Evolutionary conservation across 2,329 filamentous ascomycete genomes (phyloP).

Genomic region (Penicillium sp.): DNA sequence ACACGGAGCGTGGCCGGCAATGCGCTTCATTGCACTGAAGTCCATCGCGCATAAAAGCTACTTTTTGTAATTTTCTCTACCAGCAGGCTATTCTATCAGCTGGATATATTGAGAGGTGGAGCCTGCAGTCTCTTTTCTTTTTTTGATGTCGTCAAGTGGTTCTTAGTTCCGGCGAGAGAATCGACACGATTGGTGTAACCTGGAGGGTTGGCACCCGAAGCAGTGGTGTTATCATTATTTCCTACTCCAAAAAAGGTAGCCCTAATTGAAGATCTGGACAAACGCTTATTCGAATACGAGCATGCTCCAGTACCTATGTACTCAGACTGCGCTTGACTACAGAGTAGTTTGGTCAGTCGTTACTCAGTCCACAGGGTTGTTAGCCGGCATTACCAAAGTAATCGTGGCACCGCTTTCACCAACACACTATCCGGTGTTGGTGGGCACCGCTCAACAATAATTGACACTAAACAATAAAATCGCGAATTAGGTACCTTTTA

Average conservation of each 20-base stretch:
- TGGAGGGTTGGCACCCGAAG: not conserved
- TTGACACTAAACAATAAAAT: too few relatives aligned
- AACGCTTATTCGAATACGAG: not conserved
- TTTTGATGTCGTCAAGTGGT: not conserved
- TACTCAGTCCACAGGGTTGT: too few relatives aligned
- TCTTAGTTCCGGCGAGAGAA: not conserved
- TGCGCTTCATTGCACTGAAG: not conserved
- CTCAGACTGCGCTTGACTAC: too few relatives aligned
- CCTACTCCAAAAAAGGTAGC: not conserved
- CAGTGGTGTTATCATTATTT: not conserved
- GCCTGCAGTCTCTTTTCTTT: not conserved
- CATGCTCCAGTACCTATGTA: not conserved
- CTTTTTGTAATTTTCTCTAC: not conserved
- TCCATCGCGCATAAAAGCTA: not conserved
- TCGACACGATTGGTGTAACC: not conserved
- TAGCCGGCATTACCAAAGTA: not conserved
- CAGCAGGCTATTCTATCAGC: not conserved
- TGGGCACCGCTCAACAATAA: too few relatives aligned
- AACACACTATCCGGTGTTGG: too few relatives aligned
- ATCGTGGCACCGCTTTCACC: not conserved
- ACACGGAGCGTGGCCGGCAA: not conserved
- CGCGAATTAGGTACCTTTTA: too few relatives aligned
- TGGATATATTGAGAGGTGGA: not conserved
- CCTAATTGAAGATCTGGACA: not conserved
- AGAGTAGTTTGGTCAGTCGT: too few relatives aligned